Base-by-base conservation (phyloP, 2,329 filamentous ascomycete species). In the Daldinia sp. region DNA sequence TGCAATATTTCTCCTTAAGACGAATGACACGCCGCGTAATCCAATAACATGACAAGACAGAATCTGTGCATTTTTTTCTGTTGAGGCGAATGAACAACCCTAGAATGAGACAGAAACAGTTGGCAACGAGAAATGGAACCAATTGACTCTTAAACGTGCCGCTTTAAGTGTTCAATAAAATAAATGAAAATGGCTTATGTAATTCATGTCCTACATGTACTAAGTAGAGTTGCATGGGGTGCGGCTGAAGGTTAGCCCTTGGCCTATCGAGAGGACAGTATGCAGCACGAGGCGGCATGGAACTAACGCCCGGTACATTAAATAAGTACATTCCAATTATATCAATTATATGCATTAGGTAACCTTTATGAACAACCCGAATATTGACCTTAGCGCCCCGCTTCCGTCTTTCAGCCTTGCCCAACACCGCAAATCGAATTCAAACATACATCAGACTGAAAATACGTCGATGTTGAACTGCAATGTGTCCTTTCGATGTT, bases 401-500 rank as follows among this genome's bases (percentile, higher is more conserved):
- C 56, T 46, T 44, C 39, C 44, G n/a, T 61, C 58, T 35, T 56
- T 57, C 64, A 68, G 64, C 69, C 67, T 72, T 50, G 64, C 59
- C 23, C 59, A 20, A 33, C 26, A 26, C 42, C 51, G 56, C 44
- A 46, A 42, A 48, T 28, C 58, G 50, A 56, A 35, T 13, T 10
- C 10, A n/a, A 4, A 26, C 12, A n/a, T 39, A 15, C 42, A 44
- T 10, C 42, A 44, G 35, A 37, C 35, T 37, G 35, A 46, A 20
- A 33, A n/a, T 12, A 10, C 12, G 23, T 10, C 10, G 18, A 37
- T 23, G 10, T 20, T 44, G 50, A 59, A 48, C 7, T 58, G 72
- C 67, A 69, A 74, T 44, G 63, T 74, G 72, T 73, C 72, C 72
- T 68, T 65, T 48, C 7, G 44, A 35, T 9, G 12, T 9, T 50